Base-by-base conservation (phyloP, 495 filamentous ascomycete genomes). In the Xylaria sp. region DNA sequence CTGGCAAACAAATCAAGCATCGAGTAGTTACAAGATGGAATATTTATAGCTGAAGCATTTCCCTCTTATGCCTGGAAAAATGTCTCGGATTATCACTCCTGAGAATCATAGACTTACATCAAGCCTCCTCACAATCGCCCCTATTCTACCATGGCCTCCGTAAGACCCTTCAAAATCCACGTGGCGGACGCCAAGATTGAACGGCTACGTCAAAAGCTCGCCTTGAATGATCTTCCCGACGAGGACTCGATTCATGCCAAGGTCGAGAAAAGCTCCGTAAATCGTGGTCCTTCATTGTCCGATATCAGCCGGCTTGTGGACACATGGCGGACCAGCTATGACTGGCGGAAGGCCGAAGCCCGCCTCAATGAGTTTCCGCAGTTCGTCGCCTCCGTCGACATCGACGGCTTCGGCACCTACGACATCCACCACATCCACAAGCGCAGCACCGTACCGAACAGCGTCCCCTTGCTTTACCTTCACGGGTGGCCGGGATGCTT, bases 401-500 rank as follows among this genome's bases (percentile, higher is more conserved):
- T 82, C 21, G 80, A 81, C 2, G 80, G 78, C 0, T 81, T 79
- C 61, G 80, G 75, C 17, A 74, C 81, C 7, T 66, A 87, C n/a
- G 78, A 84, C 24, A 80, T 84, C 6, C 82, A 84, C 58, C 83
- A 84, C 57, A 75, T 87, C 52, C 87, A 90, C 75, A 81, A 89
- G 68, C 79, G 74, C 40, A 85, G 82, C 55, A 57, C 64, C 3
- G 78, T 73, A 21, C 68, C 77, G 6, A 77, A 76, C 31, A 83
- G 83, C 12, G 81, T 90, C 68, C 88, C 88, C 0, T 74, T 90
- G 50, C 74, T 90, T 1, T 89, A 89, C 67, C 72, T 84, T 53
- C 88, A 90, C 74, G 88, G 88, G 19, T 90, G 86, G 89, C 90
- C 90, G 0, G 90, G 91, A 5, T 88, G 82, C 64, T 92, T 92